These are phyloP conservation scores for Vitis hybrid DNA, from an alignment of 177 flowering plant genomes.

Conservation along the genomic window DNA sequence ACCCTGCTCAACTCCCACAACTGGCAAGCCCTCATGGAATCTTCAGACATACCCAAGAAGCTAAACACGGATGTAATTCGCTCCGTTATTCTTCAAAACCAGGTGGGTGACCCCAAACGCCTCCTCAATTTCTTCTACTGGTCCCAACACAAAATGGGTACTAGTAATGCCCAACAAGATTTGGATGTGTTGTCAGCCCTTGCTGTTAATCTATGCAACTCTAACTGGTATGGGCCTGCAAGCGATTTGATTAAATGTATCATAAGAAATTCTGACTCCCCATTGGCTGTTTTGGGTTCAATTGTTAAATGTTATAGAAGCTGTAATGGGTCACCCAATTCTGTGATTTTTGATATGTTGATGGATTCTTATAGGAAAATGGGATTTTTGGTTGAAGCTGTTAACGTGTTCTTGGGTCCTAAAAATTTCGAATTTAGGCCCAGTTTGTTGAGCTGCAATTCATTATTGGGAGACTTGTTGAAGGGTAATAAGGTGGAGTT, in stretches of 20 bases:
- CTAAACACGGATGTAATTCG: conserved; percentile 49
- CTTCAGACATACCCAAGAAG: conserved; percentile 33
- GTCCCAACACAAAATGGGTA: conserved; percentile 37
- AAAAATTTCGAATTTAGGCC: conserved; percentile 13
- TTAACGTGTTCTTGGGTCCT: too few relatives aligned
- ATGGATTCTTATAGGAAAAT: too few relatives aligned
- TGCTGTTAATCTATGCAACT: conserved; percentile 48
- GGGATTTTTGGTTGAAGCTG: too few relatives aligned
- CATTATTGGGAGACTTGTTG: conserved; percentile 16
- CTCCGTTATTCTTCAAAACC: conserved; percentile 40
- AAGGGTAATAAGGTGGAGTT: too few relatives aligned
- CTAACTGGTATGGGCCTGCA: neutral
- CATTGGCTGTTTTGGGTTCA: too few relatives aligned
- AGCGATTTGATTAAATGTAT: too few relatives aligned
- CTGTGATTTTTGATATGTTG: too few relatives aligned
- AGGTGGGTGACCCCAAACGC: conserved; percentile 34
- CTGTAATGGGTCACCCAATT: too few relatives aligned
- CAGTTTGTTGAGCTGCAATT: conserved; percentile 55
- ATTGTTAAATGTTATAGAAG: too few relatives aligned
- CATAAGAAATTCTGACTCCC: too few relatives aligned
- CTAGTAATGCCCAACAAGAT: conserved; percentile 21
- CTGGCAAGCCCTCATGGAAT: conserved; percentile 46
- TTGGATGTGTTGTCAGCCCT: conserved; percentile 42
- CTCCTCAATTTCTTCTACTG: conserved; percentile 66
- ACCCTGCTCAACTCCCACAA: conserved; percentile 33